Base-by-base conservation (phyloP, 2,329 filamentous ascomycete species). In the Colletotrichum sp. region DNA sequence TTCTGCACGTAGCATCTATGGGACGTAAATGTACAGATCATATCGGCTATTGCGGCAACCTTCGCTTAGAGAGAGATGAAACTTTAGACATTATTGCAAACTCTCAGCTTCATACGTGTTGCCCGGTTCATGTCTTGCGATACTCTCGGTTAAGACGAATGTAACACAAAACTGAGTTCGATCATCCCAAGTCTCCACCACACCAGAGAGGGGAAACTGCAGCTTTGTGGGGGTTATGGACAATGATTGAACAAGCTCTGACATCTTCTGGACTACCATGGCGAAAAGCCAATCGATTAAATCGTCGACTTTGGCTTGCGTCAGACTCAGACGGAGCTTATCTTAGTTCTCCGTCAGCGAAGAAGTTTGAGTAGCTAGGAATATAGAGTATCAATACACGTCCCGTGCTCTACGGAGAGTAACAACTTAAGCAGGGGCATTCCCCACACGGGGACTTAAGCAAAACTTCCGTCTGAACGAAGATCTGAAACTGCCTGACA, bases 11-110 rank as follows among this genome's bases (percentile, higher is more conserved):
- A 52, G n/a, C n/a, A 52, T 12, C 43, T 21, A 21, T 52, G 43
- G 43, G n/a, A 52, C 43, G 43, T 52, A 18, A 52, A 24, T 52
- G n/a, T 21, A 8, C 43, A 52, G n/a, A 52, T 52, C 43, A 52
- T 52, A 52, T 52, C 43, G 43, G 43, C n/a, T 52, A 52, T 21
- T 52, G 43, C n/a, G n/a, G 43, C 43, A 52, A 52, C n/a, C 43
- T 52, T 52, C 43, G 43, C 43, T 13, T 52, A 52, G n/a, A 4
- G 43, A 52, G 12, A 52, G 43, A 52, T 21, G 43, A 52, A 52
- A 52, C n/a, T 52, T 52, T 21, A 1, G n/a, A 21, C 43, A 52
- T 21, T 13, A 4, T 21, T 52, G 2, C 6, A 52, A 52, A 52
- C 43, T 21, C 12, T 13, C n/a, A 52, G 12, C 43, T 52, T 18